Evolutionary conservation across 1,284 basidiomycete species (phyloP).

Genomic region (Meira nashicola): DNA sequence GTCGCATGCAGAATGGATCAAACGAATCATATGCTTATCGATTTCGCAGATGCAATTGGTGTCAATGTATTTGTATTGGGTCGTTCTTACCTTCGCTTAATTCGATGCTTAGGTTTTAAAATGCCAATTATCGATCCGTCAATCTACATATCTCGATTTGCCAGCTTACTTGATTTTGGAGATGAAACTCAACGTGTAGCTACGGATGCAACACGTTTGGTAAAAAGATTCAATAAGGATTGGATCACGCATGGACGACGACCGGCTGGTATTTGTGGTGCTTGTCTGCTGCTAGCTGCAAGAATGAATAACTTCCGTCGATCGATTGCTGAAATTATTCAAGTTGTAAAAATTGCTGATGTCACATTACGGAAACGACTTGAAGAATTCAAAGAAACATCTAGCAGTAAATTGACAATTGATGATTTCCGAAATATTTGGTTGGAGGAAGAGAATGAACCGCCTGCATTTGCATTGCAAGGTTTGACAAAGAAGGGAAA

Average conservation of each 20-base stretch:
- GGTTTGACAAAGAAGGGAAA: conserved; percentile 67
- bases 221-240: conserved; percentile 89
- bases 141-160: conserved; percentile 93
- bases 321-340: conserved; percentile 85
- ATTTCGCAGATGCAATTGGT: conserved; percentile 63
- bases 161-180: conserved; percentile 90
- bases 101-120: conserved; percentile 78
- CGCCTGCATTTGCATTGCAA: conserved; percentile 66
- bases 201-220: conserved; percentile 85
- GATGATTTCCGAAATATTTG: conserved; percentile 87
- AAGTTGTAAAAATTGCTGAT: conserved; percentile 94
- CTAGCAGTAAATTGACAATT: conserved; percentile 77
- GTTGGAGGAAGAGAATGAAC: conserved; percentile 85
- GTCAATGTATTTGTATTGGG: conserved; percentile 98
- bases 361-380: conserved; percentile 86
- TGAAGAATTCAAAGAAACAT: conserved; percentile 90
- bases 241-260: conserved; percentile 95
- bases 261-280: conserved; percentile 95
- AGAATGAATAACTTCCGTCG: conserved; percentile 97
- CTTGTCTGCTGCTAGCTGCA: conserved; percentile 86
- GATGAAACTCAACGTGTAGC: conserved; percentile 87
- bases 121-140: conserved; percentile 90
- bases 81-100: conserved; percentile 88
- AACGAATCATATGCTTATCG: conserved; percentile 91
- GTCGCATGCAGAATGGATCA: conserved; percentile 88